Percentiles rank a stretch among this genome's conserved stretches.
Conservation (phyloP, 2,329 filamentous ascomycete species). For the Colletotrichum sansevieriae region DNA sequence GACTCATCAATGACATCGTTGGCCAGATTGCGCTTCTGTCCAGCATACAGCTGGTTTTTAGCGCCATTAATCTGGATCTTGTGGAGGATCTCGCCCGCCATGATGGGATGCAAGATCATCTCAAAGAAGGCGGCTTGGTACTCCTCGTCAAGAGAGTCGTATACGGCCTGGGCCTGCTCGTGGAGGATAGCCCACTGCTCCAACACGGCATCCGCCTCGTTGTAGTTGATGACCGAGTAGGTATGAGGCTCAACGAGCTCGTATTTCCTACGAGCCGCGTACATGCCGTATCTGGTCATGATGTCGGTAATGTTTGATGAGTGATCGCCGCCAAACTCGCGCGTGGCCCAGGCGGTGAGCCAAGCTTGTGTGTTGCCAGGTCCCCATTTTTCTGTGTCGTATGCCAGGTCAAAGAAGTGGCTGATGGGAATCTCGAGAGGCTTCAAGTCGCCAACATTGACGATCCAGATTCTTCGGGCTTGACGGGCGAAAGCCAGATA, state of each 20-base stretch:
- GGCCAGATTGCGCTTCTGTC: conserved; percentile 60
- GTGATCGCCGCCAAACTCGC: conserved; percentile 67
- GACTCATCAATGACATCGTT: conserved; percentile 65
- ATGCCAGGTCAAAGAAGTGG: conserved; percentile 77
- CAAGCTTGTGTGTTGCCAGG: conserved; percentile 68
- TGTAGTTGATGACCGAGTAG: conserved; percentile 69
- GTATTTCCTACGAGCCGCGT: conserved; percentile 52
- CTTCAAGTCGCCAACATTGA: conserved; percentile 77
- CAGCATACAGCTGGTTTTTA: conserved; percentile 59
- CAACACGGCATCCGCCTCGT: conserved; percentile 67
- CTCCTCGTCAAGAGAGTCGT: conserved; percentile 63
- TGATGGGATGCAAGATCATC: conserved; percentile 67
- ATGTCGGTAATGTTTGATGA: conserved; percentile 63
- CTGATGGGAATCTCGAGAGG: conserved; percentile 73
- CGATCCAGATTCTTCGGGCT: conserved; percentile 73
- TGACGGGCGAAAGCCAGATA: conserved; percentile 69
- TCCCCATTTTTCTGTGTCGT: conserved; percentile 70
- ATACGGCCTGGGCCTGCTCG: conserved; percentile 66
- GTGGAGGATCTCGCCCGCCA: conserved; percentile 65
- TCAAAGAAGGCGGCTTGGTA: conserved; percentile 71
- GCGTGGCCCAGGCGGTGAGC: conserved; percentile 67
- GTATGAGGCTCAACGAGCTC: conserved; percentile 52
- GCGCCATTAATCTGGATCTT: conserved; percentile 62
- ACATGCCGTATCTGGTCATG: conserved; percentile 59
- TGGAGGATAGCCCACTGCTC: conserved; percentile 65